Evolutionary conservation across 108 stramenopile genomes (phyloP).

Genomic region (Cyclotella atomus): DNA sequence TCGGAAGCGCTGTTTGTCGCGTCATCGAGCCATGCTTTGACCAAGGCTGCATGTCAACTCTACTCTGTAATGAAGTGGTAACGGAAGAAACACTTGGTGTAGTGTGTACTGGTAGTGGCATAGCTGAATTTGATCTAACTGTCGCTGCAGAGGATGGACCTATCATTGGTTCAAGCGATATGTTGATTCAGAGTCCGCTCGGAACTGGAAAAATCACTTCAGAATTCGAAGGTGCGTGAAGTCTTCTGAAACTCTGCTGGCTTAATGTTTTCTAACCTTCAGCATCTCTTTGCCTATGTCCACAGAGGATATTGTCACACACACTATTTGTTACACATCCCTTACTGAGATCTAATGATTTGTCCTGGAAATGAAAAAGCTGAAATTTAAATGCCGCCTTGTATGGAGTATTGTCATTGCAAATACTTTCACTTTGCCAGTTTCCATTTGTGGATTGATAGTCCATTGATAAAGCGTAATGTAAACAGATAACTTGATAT

Average conservation of each 20-base stretch:
- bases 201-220: background rate
- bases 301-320: constrained; percentile 2
- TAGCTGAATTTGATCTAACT: background rate
- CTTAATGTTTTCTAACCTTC: too few relatives aligned
- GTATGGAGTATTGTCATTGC: too few relatives aligned
- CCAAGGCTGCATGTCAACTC: background rate
- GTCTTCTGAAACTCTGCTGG: too few relatives aligned
- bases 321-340: background rate
- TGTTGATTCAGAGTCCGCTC: background rate
- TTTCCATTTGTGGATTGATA: too few relatives aligned
- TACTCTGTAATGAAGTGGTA: background rate
- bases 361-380: too few relatives aligned
- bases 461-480: too few relatives aligned
- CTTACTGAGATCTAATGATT: background rate
- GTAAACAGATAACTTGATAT: too few relatives aligned
- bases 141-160: background rate
- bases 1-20: background rate
- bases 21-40: constrained; percentile 7
- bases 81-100: background rate
- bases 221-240: too few relatives aligned
- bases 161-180: background rate
- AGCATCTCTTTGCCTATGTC: too few relatives aligned
- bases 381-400: too few relatives aligned
- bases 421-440: too few relatives aligned
- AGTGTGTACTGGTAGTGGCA: background rate